Conservation (phyloP, 768 basidiomycete genomes). For the Boletus barrowsii region DNA sequence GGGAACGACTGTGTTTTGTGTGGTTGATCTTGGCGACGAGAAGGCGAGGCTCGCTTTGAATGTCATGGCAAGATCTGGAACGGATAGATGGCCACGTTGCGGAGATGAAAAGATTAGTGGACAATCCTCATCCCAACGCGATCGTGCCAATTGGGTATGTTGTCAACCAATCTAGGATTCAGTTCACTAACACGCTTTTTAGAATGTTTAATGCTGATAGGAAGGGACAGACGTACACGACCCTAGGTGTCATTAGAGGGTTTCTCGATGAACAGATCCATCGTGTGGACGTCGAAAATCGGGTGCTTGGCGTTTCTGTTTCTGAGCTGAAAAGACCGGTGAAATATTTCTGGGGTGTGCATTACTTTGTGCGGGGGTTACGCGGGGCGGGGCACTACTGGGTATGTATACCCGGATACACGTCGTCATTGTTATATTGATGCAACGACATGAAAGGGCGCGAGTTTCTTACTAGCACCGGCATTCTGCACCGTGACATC, state of each 20-base stretch:
- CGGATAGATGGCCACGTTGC: neutral
- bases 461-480: neutral
- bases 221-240: neutral
- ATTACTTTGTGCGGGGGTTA: neutral
- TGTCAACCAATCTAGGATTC: neutral
- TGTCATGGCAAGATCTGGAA: neutral
- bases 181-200: neutral
- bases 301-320: neutral
- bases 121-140: neutral
- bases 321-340: neutral
- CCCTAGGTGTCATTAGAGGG: neutral
- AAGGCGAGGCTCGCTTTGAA: neutral
- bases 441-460: neutral
- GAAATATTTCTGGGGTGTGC: neutral
- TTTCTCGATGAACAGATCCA: neutral
- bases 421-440: neutral
- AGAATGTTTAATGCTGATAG: neutral
- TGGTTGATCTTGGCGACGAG: neutral
- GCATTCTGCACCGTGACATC: neutral
- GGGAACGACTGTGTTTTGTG: slow-evolving; percentile 7
- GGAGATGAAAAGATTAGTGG: neutral
- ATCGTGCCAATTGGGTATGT: neutral
- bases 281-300: neutral
- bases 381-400: neutral
- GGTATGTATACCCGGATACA: neutral